Evolutionary conservation across 495 filamentous ascomycete genomes (phyloP), one percentile per base, ranked within the genome.

Genomic region (Podospora tetraspora): DNA sequence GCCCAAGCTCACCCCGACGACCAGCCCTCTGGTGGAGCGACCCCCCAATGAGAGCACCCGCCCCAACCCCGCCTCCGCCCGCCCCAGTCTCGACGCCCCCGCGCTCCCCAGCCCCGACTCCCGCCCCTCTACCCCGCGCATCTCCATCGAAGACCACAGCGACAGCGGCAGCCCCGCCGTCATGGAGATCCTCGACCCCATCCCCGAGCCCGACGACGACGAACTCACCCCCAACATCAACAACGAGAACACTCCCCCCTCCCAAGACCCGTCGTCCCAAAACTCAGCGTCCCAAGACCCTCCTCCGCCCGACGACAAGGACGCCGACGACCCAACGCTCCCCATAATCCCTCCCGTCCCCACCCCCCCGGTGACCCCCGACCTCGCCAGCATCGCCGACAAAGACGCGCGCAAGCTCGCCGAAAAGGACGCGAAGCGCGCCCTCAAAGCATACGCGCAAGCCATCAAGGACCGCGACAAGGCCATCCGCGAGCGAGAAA

Each of bases 361-460:
- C 59, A 23, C 67, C 3, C 76, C 79, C 16, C 84, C 84, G 0
- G 70, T 76, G 16, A 65, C 73, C 1, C 79, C 86, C 6, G 81
- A 90, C 72, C 69, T 87, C 3, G 77, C 80, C 27, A 73, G 76
- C 61, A 86, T 85, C 68, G 73, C 79, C 1, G 86, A 91, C 75
- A 89, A 89, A 68, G 84, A 86, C 22, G 74, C 83, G 23, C 86
- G 86, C 19, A 92, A 90, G 72, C 80, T 85, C 34, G 89, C 86
- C 3, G 85, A 89, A 72, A 89, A 86, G 68, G 85, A 90, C 66
- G 84, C 87, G 62, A 83, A 81, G 67, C 80, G 79, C 21, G 81
- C 76, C 0, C 72, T 84, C 30, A 92, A 91, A 71, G 78, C 79
- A 4, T 89, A 89, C 77, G 81, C 87, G 61, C 81, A 81, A 69